phyloP scores from a whole-genome alignment of 306 rosid species.

The Alnus rubra region DNA sequence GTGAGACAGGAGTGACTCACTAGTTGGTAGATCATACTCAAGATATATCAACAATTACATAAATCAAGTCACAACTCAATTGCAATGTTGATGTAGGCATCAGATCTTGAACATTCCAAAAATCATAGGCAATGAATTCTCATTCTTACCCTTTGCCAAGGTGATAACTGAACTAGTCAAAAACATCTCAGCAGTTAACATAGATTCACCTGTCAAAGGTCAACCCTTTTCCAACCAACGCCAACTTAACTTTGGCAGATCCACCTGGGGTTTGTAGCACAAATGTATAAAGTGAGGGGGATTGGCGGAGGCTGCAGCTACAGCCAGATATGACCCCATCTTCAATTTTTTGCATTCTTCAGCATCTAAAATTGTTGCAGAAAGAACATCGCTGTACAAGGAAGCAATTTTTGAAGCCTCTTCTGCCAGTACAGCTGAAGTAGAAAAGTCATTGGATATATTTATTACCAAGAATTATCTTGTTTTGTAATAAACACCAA shows the following conservation, averaged over 20 bases:
- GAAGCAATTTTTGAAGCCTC: constrained; percentile 93
- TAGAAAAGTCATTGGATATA: constrained; percentile 28
- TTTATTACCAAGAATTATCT: constrained; percentile 14
- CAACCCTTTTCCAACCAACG: constrained; percentile 93
- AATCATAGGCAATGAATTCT: not conserved
- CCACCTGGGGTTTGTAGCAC: constrained; percentile 85
- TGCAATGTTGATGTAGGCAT: constrained; percentile 1
- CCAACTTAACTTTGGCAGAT: constrained; percentile 70
- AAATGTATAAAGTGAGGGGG: constrained; percentile 96
- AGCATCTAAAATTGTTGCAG: constrained; percentile 77
- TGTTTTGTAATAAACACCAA: not conserved
- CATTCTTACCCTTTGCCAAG: constrained; percentile 9
- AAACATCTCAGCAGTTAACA: constrained; percentile 1
- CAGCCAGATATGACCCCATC: constrained; percentile 98
- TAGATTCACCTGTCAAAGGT: constrained; percentile 88
- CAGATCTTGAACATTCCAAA: constrained; percentile 13
- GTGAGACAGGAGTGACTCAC: constrained; percentile 10
- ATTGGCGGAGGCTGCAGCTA: constrained; percentile 93
- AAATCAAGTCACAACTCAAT: constrained; percentile 16
- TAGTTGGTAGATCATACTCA: constrained; percentile 17
- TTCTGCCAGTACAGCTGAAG: constrained; percentile 73
- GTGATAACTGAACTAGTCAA: constrained; percentile 9
- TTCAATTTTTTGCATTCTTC: constrained; percentile 87
- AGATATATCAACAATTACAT: constrained; percentile 2
- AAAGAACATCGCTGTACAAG: constrained; percentile 70